Evolutionary conservation across 495 filamentous ascomycete genomes (phyloP), one percentile per base, ranked within the genome.

Genomic region (Neurospora sp.): DNA sequence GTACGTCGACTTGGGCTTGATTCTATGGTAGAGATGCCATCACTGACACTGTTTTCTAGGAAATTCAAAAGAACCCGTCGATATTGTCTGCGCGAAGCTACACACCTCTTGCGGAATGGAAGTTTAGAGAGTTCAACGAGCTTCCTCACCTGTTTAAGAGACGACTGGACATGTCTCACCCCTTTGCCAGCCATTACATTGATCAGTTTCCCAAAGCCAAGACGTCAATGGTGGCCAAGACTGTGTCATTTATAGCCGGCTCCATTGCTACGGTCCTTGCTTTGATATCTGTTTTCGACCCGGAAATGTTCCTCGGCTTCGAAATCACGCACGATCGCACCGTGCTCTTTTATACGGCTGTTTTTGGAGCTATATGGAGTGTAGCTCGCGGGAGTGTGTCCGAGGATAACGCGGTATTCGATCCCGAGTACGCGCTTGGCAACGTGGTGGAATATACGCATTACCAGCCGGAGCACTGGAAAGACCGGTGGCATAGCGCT

Each of bases 101-200:
- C 77, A 98, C 95, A 3, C 93, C 94, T 2, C 87, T 97, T 70
- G 96, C 96, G 3, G 92, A 96, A 80, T 98, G 96, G 96, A 98
- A 97, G 77, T 98, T 98, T 74, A 92, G 96, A 70, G 95, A 98
- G 80, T 98, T 98, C 86, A 99, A 99, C 77, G 96, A 99, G 80
- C 88, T 99, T 1, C 91, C 90, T 75, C 96, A 98, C 83, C 84
- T 98, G 2, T 99, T 97, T 77, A 88, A 93, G 75, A 91, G 93
- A 73, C 90, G 96, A 14, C 86, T 92, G 72, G 93, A 97, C 76
- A 96, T 98, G 93, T 97, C 96, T 7, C 93, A 95, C 77, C 95
- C 95, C 0, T 97, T 92, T 78, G 96, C 96, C 3, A 92, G 91
- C 69, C 91, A 92, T 44, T 99, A 99, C 78, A 87, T 98, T 39